Conservation (phyloP, 371 early-diverging fungal genomes). For the Mortierella sp. region DNA sequence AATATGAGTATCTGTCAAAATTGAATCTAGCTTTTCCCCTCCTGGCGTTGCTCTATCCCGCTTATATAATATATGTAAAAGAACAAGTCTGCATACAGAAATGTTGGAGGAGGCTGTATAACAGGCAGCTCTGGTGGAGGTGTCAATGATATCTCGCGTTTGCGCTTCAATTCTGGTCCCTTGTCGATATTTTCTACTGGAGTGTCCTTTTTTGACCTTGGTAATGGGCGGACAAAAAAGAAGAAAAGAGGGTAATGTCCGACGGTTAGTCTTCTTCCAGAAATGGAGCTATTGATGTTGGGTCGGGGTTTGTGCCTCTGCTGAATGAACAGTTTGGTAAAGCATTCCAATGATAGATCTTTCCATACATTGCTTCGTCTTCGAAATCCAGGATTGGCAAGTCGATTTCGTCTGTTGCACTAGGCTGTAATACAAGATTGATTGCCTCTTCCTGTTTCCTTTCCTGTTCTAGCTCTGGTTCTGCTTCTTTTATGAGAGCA, state of each 20-base stretch:
- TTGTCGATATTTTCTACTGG: not conserved
- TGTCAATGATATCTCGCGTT: conserved; percentile 41
- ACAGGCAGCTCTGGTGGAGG: conserved; percentile 42
- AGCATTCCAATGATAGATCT: too few relatives aligned
- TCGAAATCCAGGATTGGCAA: conserved; percentile 32
- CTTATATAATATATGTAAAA: too few relatives aligned
- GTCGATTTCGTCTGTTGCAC: conserved; percentile 2
- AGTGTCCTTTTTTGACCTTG: not conserved
- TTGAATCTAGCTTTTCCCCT: too few relatives aligned
- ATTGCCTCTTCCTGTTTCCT: not conserved
- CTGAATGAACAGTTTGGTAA: too few relatives aligned
- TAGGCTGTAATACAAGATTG: not conserved
- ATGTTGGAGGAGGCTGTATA: not conserved
- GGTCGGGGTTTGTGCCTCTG: not conserved
- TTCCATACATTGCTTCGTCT: conserved; percentile 29
- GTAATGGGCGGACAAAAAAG: not conserved
- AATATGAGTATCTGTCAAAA: too few relatives aligned
- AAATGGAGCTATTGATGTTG: not conserved
- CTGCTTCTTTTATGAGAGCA: not conserved
- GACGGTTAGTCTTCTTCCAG: not conserved
- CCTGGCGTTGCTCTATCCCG: too few relatives aligned
- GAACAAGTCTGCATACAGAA: not conserved
- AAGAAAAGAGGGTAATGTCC: too few relatives aligned
- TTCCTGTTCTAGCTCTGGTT: conserved; percentile 16
- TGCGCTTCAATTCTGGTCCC: conserved; percentile 23